Percentiles rank a stretch among this genome's conserved stretches.
These are phyloP conservation scores for Viola odorata DNA, from an alignment of 345 rosid genomes.

Conservation along the genomic window DNA sequence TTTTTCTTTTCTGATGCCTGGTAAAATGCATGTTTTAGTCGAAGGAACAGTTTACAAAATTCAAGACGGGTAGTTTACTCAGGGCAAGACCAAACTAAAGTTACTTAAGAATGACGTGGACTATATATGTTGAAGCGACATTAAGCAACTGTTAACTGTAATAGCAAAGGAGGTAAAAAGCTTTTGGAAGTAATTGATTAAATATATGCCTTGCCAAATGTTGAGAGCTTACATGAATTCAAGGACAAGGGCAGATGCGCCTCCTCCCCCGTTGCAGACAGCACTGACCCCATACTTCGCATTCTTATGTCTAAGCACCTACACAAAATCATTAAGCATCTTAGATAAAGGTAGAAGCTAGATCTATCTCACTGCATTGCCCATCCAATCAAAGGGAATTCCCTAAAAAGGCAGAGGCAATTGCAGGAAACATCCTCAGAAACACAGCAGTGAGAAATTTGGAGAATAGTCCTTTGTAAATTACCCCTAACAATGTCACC, in stretches of 20 bases:
- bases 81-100: not conserved
- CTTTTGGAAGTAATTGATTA: not conserved
- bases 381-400: not conserved
- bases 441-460: too few species aligned
- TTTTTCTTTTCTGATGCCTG: too few species aligned
- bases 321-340: not conserved
- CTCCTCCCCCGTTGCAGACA: slow-evolving; percentile 32
- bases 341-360: too few species aligned
- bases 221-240: slow-evolving; percentile 20
- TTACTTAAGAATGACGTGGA: not conserved
- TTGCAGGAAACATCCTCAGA: not conserved
- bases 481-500: slow-evolving; percentile 27
- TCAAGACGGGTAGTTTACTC: not conserved
- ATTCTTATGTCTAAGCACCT: slow-evolving; percentile 23
- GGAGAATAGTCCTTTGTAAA: not conserved
- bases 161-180: not conserved
- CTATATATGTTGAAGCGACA: not conserved
- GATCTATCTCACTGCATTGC: not conserved
- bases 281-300: slow-evolving; percentile 19
- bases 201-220: not conserved
- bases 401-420: too few species aligned
- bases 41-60: too few species aligned
- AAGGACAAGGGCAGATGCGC: slow-evolving; percentile 28
- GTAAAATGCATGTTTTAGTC: too few species aligned
- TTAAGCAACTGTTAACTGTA: not conserved